These are phyloP conservation scores for Lachancea fermentati DNA, from an alignment of 805 yeast species.

Conservation along the genomic window DNA sequence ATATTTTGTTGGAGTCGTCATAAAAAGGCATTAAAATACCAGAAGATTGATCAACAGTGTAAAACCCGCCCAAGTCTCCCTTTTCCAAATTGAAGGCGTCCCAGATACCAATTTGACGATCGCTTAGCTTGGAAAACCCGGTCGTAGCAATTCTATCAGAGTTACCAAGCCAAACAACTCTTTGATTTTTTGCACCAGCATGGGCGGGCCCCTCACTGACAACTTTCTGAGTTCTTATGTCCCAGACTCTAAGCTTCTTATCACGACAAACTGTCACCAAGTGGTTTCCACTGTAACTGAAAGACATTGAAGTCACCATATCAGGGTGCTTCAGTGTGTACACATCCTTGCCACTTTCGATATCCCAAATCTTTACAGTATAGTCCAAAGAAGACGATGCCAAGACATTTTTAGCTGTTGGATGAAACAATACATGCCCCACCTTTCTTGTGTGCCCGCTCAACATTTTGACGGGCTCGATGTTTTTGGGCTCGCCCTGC, in stretches of 20 bases:
- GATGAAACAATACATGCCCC: constrained; percentile 87
- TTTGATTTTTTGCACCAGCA: constrained; percentile 83
- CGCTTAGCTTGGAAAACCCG: constrained; percentile 88
- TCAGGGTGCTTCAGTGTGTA: constrained; percentile 81
- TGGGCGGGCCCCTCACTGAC: constrained; percentile 86
- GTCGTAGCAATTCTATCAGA: constrained; percentile 83
- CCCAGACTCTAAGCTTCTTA: constrained; percentile 88
- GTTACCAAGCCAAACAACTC: constrained; percentile 89
- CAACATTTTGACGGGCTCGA: constrained; percentile 63
- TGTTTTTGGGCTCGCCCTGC: constrained; percentile 58
- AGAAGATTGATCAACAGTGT: constrained; percentile 80
- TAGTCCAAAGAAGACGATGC: constrained; percentile 91
- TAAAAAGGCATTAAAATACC: constrained; percentile 91
- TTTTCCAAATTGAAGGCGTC: constrained; percentile 63
- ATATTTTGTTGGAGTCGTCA: constrained; percentile 72
- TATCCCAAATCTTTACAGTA: constrained; percentile 86
- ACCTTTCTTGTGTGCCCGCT: constrained; percentile 91
- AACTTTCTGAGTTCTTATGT: constrained; percentile 66
- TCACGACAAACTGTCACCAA: constrained; percentile 90
- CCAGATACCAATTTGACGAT: constrained; percentile 95
- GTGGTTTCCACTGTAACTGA: constrained; percentile 82
- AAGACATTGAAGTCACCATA: constrained; percentile 86
- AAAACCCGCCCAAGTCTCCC: constrained; percentile 89
- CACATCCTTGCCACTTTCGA: constrained; percentile 64
- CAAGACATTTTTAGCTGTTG: constrained; percentile 77